phyloP scores from a whole-genome alignment of 2,329 filamentous ascomycete species.

The Drechslerella stenobrocha region DNA sequence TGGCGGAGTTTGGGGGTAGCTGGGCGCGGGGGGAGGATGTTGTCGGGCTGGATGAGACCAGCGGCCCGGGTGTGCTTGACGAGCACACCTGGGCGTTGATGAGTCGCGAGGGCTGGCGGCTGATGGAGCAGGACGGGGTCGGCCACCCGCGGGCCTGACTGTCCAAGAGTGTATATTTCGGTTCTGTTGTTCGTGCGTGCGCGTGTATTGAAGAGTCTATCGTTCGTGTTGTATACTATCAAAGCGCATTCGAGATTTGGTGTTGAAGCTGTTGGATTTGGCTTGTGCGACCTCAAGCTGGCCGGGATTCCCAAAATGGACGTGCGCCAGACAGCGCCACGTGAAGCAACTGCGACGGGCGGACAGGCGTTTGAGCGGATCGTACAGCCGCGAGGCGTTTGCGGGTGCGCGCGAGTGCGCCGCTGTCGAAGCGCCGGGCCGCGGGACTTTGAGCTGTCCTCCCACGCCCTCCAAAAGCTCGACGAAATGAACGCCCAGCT shows the following conservation, averaged over 20 bases:
- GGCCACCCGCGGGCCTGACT: too few relatives aligned
- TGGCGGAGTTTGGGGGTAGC: constrained; percentile 16
- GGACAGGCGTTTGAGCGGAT: too few relatives aligned
- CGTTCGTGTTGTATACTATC: not conserved
- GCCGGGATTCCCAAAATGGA: constrained; percentile 26
- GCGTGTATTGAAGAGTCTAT: too few relatives aligned
- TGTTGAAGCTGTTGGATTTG: constrained; percentile 33
- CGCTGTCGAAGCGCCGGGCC: not conserved
- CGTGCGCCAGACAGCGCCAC: not conserved
- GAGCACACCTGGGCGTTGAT: constrained; percentile 15
- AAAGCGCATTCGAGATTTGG: too few relatives aligned
- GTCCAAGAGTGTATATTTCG: too few relatives aligned
- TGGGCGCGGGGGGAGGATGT: constrained; percentile 15
- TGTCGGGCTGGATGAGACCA: constrained; percentile 6
- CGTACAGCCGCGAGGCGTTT: too few relatives aligned
- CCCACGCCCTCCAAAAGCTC: constrained; percentile 60
- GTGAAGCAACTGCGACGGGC: not conserved
- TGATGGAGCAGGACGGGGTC: constrained; percentile 22
- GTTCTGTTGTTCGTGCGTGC: constrained; percentile 6
- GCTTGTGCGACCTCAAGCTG: constrained; percentile 21
- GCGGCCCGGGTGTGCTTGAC: constrained; percentile 5
- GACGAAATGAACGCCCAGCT: constrained; percentile 61
- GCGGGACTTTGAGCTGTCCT: constrained; percentile 52
- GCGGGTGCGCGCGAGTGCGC: too few relatives aligned
- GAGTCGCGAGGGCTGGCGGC: constrained; percentile 20